Evolutionary conservation across 306 rosid species (phyloP).

Genomic region (Cercis canadensis): DNA sequence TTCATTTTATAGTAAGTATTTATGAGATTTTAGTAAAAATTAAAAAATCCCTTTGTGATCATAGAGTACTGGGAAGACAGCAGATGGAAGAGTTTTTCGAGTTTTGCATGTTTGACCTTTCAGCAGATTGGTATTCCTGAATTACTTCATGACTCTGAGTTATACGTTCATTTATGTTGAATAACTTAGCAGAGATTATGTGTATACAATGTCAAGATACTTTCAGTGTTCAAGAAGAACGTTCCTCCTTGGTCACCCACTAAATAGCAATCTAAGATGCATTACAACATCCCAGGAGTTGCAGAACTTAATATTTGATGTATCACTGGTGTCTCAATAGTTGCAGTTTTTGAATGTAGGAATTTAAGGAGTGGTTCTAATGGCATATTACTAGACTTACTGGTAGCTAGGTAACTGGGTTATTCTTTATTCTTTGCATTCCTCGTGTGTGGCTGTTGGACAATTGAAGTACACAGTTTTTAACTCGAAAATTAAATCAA

Average conservation of each 20-base stretch:
- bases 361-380: slow-evolving; percentile 30
- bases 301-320: slow-evolving; percentile 32
- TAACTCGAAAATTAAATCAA: slow-evolving; percentile 27
- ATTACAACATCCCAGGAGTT: background rate
- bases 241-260: slow-evolving; percentile 7
- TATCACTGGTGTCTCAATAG: slow-evolving; percentile 10
- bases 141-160: background rate
- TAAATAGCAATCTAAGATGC: slow-evolving; percentile 22
- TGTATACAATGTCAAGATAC: slow-evolving; percentile 6
- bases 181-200: background rate
- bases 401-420: slow-evolving; percentile 1
- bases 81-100: background rate
- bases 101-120: slow-evolving; percentile 16
- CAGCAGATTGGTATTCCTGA: background rate
- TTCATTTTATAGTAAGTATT: background rate
- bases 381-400: slow-evolving; percentile 3
- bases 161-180: background rate
- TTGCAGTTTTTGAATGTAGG: slow-evolving; percentile 20
- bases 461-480: slow-evolving; percentile 16
- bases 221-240: slow-evolving; percentile 13
- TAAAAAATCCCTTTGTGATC: background rate
- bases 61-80: slow-evolving; percentile 5
- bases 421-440: slow-evolving; percentile 21
- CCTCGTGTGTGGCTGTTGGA: background rate
- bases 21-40: slow-evolving; percentile 9